Percentiles rank a stretch among this genome's conserved stretches.
Conservation (phyloP, 2,329 filamentous ascomycete species). For the Diaporthe caulivora region DNA sequence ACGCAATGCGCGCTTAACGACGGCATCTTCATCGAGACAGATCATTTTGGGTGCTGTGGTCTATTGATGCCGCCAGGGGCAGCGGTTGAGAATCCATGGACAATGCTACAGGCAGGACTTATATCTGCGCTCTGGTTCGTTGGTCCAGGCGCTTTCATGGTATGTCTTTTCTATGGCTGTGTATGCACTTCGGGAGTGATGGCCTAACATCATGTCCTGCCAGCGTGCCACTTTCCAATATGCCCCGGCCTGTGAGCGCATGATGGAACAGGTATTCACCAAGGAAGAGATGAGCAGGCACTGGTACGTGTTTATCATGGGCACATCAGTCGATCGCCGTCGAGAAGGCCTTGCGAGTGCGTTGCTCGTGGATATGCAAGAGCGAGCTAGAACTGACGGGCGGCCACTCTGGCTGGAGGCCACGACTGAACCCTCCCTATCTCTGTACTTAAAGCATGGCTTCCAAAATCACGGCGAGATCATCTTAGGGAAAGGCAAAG, state of each 20-base stretch:
- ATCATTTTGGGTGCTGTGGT: constrained; percentile 10
- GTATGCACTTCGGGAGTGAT: no score
- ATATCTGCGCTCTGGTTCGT: neutral
- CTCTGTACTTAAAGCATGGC: constrained; percentile 27
- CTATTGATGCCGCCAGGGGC: constrained; percentile 24
- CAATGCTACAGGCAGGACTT: neutral
- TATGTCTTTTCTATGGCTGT: neutral
- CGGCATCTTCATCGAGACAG: constrained; percentile 4
- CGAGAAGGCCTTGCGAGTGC: neutral
- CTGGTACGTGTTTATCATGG: constrained; percentile 33
- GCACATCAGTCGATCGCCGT: neutral
- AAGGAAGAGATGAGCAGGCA: constrained; percentile 5
- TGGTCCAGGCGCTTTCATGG: neutral
- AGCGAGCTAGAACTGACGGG: constrained; percentile 1
- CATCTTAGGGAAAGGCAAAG: constrained; percentile 5
- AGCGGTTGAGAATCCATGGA: neutral
- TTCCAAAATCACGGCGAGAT: neutral
- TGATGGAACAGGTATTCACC: neutral
- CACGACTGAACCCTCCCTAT: neutral
- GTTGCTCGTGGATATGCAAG: neutral
- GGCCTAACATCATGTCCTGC: neutral
- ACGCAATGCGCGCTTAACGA: constrained; percentile 10
- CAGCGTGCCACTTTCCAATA: constrained; percentile 28
- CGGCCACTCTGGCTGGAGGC: constrained; percentile 26
- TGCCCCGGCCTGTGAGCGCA: neutral